Percentiles rank a stretch among this genome's conserved stretches.
These are phyloP conservation scores for Plasmodiophora brassicae DNA, from an alignment of 208 protist species.

Conservation along the genomic window DNA sequence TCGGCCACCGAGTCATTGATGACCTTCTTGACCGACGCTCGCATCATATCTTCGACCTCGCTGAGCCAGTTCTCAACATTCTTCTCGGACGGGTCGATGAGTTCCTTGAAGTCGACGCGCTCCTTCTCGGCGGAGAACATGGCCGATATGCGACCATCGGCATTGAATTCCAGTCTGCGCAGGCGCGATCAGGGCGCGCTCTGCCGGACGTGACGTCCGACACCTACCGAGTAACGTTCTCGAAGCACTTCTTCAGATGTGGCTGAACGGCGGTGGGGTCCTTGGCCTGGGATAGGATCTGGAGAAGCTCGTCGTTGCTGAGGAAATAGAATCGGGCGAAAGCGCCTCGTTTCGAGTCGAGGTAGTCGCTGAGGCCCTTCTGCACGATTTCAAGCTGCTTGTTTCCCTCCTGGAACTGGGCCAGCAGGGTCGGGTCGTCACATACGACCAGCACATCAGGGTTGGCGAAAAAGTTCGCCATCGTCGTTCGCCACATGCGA, in stretches of 20 bases:
- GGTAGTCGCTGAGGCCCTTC: slow-evolving; percentile 72
- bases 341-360: slow-evolving; percentile 76
- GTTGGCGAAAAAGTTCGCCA: slow-evolving; percentile 45
- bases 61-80: slow-evolving; percentile 88
- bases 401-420: slow-evolving; percentile 74
- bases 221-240: slow-evolving; percentile 78
- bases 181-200: too few species aligned
- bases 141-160: slow-evolving; percentile 66
- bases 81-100: slow-evolving; percentile 36
- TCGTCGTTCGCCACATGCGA: slow-evolving; percentile 55
- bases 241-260: slow-evolving; percentile 94
- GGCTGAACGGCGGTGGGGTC: slow-evolving; percentile 90
- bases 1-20: slow-evolving; percentile 55
- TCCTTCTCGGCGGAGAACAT: slow-evolving; percentile 62
- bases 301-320: slow-evolving; percentile 91
- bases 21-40: slow-evolving; percentile 69
- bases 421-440: slow-evolving; percentile 77
- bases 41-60: slow-evolving; percentile 82
- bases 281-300: slow-evolving; percentile 92
- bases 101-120: slow-evolving; percentile 44
- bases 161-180: slow-evolving; percentile 67
- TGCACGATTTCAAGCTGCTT: slow-evolving; percentile 76
- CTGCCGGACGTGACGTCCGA: too few species aligned
- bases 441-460: slow-evolving; percentile 78
- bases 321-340: slow-evolving; percentile 84